phyloP scores from a whole-genome alignment of 2,329 filamentous ascomycete species.

The Sclerotinia subarctica region DNA sequence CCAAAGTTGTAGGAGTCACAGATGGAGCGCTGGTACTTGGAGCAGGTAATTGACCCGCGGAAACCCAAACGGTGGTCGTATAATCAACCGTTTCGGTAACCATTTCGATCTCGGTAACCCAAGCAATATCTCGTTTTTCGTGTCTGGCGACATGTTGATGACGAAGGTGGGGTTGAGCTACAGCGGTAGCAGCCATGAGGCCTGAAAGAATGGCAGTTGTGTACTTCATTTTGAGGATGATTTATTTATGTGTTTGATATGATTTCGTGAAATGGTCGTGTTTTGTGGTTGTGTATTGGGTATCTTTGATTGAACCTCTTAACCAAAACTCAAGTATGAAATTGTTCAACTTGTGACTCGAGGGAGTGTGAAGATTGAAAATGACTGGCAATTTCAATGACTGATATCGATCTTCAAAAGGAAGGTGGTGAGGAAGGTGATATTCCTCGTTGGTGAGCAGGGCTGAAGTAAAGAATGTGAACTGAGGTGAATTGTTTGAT shows the following conservation, averaged over 20 bases:
- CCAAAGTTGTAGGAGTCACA: constrained; percentile 20
- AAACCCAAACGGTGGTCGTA: constrained; percentile 44
- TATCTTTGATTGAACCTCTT: constrained; percentile 7
- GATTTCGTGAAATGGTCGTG: not conserved
- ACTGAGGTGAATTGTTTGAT: not conserved
- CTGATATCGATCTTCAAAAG: constrained; percentile 17
- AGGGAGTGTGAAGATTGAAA: constrained; percentile 16
- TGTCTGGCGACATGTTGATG: constrained; percentile 38
- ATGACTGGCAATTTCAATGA: constrained; percentile 16
- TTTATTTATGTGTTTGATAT: not conserved
- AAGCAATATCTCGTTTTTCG: constrained; percentile 42
- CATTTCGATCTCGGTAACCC: constrained; percentile 47
- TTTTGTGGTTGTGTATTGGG: not conserved
- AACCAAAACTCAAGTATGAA: not conserved
- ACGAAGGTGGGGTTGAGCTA: constrained; percentile 39
- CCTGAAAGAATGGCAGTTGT: constrained; percentile 35
- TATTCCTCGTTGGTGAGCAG: not conserved
- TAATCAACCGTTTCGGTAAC: constrained; percentile 46
- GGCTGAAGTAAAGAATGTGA: constrained; percentile 17
- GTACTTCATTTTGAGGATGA: constrained; percentile 39
- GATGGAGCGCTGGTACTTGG: constrained; percentile 19
- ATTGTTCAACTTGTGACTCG: not conserved
- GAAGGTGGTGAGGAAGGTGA: constrained; percentile 20
- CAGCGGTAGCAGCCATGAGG: constrained; percentile 33
- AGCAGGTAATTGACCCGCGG: constrained; percentile 25